A percentile compares a stretch with the other conserved stretches of the same genome.
Conservation (phyloP, 2,329 filamentous ascomycete species). For the Paracoccidioides brasiliensis region DNA sequence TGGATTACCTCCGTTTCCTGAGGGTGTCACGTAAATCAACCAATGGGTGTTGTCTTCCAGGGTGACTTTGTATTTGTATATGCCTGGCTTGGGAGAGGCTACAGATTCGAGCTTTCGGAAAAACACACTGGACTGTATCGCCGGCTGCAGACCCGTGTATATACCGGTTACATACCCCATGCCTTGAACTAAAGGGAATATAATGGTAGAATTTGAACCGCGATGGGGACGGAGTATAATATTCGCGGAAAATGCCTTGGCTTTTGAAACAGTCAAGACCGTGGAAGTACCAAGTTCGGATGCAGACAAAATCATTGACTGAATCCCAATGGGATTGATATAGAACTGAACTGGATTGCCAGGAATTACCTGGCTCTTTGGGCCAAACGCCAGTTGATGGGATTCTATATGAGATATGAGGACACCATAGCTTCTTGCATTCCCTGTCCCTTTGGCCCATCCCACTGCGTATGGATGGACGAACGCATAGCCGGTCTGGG, state of each 20-base stretch:
- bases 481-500: conserved; percentile 56
- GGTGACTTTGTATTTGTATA: conserved; percentile 62
- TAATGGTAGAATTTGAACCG: conserved; percentile 48
- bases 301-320: conserved; percentile 70
- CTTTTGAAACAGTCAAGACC: conserved; percentile 39
- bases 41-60: conserved; percentile 63
- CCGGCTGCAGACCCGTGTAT: conserved; percentile 57
- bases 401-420: conserved; percentile 60
- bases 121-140: conserved; percentile 61
- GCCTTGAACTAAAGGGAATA: conserved; percentile 75
- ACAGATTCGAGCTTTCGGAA: conserved; percentile 51
- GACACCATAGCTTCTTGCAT: conserved; percentile 61
- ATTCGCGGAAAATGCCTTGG: conserved; percentile 47
- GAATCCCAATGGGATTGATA: conserved; percentile 67
- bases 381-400: conserved; percentile 54
- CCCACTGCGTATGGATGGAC: conserved; percentile 61
- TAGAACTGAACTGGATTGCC: conserved; percentile 55
- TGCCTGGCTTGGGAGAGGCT: conserved; percentile 44
- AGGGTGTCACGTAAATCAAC: conserved; percentile 60
- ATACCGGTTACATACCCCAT: conserved; percentile 75
- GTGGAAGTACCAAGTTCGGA: conserved; percentile 54
- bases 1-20: conserved; percentile 45
- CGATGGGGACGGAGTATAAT: conserved; percentile 50
- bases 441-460: conserved; percentile 53
- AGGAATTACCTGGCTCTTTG: conserved; percentile 37